Evolutionary conservation across 139 green algal genomes (phyloP).

Genomic region (Volvox reticuliferus): DNA sequence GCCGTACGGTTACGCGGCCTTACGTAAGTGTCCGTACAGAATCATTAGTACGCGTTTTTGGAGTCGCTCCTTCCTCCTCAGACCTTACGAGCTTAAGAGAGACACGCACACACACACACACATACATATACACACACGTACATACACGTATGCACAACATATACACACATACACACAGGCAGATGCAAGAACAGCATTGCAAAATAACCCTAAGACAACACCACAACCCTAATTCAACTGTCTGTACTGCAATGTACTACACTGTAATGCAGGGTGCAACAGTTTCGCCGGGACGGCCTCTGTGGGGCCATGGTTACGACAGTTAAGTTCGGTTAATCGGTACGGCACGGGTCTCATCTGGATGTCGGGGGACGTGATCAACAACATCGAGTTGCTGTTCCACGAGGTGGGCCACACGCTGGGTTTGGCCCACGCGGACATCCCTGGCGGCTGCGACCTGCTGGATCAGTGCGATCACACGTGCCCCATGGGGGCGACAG

Average conservation of each 20-base stretch:
- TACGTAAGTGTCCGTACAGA: no score
- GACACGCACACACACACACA: no score
- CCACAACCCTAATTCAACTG: no score
- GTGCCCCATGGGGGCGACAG: background rate
- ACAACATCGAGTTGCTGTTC: background rate
- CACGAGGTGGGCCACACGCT: conserved; percentile 31
- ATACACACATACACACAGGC: no score
- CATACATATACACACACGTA: no score
- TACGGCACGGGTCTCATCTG: conserved; percentile 15
- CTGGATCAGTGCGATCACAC: conserved; percentile 21
- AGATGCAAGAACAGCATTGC: no score
- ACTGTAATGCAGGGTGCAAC: background rate
- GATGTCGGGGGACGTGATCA: background rate
- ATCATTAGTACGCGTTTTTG: no score
- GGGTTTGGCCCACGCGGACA: background rate
- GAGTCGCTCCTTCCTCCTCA: no score
- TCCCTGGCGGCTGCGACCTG: background rate
- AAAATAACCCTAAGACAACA: no score
- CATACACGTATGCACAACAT: no score
- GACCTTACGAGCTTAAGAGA: no score
- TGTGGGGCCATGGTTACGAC: background rate
- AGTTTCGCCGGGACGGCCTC: background rate
- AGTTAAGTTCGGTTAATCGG: background rate
- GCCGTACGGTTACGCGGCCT: background rate
- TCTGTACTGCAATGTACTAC: no score